Evolutionary conservation across 305 asterid species (phyloP), one percentile per base, ranked within the genome.

Genomic region (Stenogyne calaminthoides): DNA sequence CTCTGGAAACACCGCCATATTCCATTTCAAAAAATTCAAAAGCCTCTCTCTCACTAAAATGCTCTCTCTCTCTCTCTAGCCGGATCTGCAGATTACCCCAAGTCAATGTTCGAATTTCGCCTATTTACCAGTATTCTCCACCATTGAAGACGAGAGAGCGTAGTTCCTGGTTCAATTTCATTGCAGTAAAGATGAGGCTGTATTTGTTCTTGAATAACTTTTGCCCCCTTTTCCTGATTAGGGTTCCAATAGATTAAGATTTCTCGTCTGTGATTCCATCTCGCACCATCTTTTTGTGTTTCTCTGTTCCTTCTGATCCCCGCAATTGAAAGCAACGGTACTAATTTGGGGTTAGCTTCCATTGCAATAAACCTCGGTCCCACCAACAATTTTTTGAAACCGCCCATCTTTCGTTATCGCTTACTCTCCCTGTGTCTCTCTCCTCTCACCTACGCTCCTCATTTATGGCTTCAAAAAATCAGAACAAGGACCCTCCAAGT

Each of bases 401-500:
- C 56, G 64, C 22, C 60, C 76, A 57, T 16, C 68, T 37, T 51
- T 74, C 76, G 8, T 64, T 51, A 16, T 76, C 47, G 55, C 54
- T 36, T 46, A 36, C 46, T 42, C 76, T 65, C n/a, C n/a, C 77
- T 25, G 67, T 47, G 47, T 49, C 12, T 19, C 67, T 27, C 32
- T 8, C 61, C 74, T 73, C 69, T 27, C 79, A 34, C 57, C 60
- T 32, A 59, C 77, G 61, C 77, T 73, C 78, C 36, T 68, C 80
- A 76, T 60, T 76, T 82, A 70, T 86, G 88, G 81, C 87, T 60
- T 74, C 91, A 27, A 80, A 64, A 77, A 86, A 80, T 76, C 91
- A 84, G 80, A 86, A 83, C 72, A 83, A 69, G 74, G 78, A 85
- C 76, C 91, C 85, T 70, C 67, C 83, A 7, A 83, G 84, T 44